phyloP scores from a whole-genome alignment of 2,329 filamentous ascomycete genomes.

The Neonectria faginata region DNA sequence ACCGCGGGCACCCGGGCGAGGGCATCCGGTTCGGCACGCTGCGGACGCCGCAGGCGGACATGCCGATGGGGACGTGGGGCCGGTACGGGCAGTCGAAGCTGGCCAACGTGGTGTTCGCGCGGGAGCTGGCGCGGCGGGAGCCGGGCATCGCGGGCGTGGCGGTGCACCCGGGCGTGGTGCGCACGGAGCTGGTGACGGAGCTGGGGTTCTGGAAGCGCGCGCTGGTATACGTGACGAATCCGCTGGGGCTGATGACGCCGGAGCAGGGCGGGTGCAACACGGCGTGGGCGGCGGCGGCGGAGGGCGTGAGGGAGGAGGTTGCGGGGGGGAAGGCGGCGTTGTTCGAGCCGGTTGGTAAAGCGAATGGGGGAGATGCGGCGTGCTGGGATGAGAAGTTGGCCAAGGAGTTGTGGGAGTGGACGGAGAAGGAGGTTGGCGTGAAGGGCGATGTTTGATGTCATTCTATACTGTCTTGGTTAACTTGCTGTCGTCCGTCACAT shows the following conservation, averaged over 20 bases:
- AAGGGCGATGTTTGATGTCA: conserved; percentile 2
- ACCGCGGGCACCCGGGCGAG: conserved; percentile 40
- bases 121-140: conserved; percentile 58
- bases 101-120: conserved; percentile 60
- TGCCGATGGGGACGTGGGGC: conserved; percentile 52
- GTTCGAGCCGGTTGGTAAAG: conserved; percentile 47
- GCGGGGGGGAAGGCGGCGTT: conserved; percentile 34
- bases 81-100: conserved; percentile 65
- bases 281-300: conserved; percentile 48
- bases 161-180: conserved; percentile 61
- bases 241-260: conserved; percentile 37
- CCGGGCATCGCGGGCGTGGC: conserved; percentile 57
- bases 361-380: conserved; percentile 35
- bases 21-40: conserved; percentile 48
- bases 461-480: not conserved
- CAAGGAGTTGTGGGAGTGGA: conserved; percentile 55
- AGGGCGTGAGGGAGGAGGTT: conserved; percentile 33
- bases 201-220: conserved; percentile 42
- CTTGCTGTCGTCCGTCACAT: no score
- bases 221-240: conserved; percentile 42
- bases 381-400: conserved; percentile 47
- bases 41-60: conserved; percentile 40
- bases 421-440: conserved; percentile 37
- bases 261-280: conserved; percentile 49
- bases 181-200: conserved; percentile 45